These are phyloP conservation scores for Carpinus fangiana DNA, from an alignment of 306 rosid genomes.

Conservation along the genomic window DNA sequence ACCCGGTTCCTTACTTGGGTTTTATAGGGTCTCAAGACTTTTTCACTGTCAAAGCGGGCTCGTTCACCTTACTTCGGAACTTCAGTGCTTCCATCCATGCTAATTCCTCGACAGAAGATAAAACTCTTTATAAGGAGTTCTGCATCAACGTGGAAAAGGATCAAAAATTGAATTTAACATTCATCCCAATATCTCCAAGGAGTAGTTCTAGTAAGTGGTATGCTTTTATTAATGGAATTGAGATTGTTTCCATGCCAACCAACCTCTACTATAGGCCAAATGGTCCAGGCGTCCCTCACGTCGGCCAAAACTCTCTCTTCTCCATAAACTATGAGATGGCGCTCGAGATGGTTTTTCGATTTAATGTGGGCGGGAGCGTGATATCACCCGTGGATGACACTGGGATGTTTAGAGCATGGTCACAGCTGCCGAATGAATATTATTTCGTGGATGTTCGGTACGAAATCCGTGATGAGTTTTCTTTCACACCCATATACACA, in stretches of 20 bases:
- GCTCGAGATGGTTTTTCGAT: not conserved
- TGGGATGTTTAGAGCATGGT: not conserved
- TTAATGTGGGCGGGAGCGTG: not conserved
- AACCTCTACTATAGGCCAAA: not conserved
- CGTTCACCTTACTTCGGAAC: not conserved
- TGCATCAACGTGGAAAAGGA: not conserved
- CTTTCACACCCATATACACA: not conserved
- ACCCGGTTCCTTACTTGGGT: not conserved
- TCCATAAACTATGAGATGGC: not conserved
- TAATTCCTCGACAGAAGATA: not conserved
- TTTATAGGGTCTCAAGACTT: not conserved
- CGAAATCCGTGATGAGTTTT: fast-evolving
- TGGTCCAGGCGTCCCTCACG: not conserved
- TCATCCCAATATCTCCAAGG: not conserved
- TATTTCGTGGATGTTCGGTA: not conserved
- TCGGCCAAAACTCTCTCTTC: not conserved
- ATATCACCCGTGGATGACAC: not conserved
- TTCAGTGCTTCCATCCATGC: not conserved
- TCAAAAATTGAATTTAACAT: not conserved
- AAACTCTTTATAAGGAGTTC: not conserved
- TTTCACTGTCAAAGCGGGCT: not conserved
- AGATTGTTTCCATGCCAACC: not conserved
- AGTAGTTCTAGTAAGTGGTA: not conserved
- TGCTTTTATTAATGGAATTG: not conserved
- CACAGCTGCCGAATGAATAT: fast-evolving